Conservation (phyloP, 2,329 filamentous ascomycete genomes). For the Alternaria ethzedia region DNA sequence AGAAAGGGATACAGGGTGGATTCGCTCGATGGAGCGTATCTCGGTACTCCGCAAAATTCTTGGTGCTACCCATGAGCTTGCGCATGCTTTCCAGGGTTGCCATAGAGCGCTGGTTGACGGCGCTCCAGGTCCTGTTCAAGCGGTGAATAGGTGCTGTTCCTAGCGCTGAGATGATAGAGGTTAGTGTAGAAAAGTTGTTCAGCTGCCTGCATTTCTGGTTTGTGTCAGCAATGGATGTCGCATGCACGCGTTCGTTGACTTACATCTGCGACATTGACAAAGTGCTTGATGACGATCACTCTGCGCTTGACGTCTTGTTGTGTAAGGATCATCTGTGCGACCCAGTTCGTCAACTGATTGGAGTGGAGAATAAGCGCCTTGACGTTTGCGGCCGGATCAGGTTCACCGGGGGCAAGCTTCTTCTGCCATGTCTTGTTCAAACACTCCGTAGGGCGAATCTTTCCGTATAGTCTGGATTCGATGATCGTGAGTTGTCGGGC, state of each 20-base stretch:
- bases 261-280: constrained; percentile 94
- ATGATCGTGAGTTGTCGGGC: constrained; percentile 98
- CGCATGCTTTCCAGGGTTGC: constrained; percentile 87
- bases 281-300: constrained; percentile 97
- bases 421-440: constrained; percentile 99
- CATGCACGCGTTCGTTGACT: constrained; percentile 46
- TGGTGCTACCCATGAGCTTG: constrained; percentile 92
- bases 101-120: constrained; percentile 85
- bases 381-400: constrained; percentile 89
- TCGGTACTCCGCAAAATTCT: constrained; percentile 97
- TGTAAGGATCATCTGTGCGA: constrained; percentile 96
- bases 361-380: constrained; percentile 97
- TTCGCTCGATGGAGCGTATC: constrained; percentile 91
- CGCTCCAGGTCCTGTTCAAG: constrained; percentile 90
- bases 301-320: constrained; percentile 95
- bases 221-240: constrained; percentile 29
- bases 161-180: constrained; percentile 95
- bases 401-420: constrained; percentile 81
- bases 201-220: constrained; percentile 84
- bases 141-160: constrained; percentile 95
- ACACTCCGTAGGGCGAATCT: constrained; percentile 95
- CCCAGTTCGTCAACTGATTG: constrained; percentile 99
- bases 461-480: constrained; percentile 91
- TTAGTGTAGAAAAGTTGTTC: constrained; percentile 97
- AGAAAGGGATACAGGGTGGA: constrained; percentile 97